Evolutionary conservation across 2,329 filamentous ascomycete species (phyloP), one percentile per base, ranked within the genome.

Genomic region (Aspergillus phoenicis): DNA sequence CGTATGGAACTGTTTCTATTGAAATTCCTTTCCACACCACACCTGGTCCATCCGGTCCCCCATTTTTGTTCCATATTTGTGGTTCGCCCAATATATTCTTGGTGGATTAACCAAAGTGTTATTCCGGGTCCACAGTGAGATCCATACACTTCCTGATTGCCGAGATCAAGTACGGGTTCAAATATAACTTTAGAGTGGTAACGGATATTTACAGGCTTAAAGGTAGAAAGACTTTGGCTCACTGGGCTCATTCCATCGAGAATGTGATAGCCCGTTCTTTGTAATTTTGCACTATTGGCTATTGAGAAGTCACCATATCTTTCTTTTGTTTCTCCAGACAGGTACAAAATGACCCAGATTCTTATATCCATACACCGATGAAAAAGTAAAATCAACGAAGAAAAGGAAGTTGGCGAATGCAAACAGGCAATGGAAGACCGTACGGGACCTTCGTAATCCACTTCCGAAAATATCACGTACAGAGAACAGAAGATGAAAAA

Each of bases 321-420:
- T 52, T 41, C 33, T 59, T 51, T 61, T 62, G 28, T 41, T 53
- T 62, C 57, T 33, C 45, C 26, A 51, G 6, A 20, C 13, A 52
- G 26, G 24, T 57, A 57, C 54, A 56, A 57, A 24, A 24, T 57
- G 41, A 58, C 59, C 60, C 59, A 58, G 47, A 49, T 11, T 45
- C 22, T 28, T 45, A 58, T 58, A 58, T 57, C 59, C 52, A 38
- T 60, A 61, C 62, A 61, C 56, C 43, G 36, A 55, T 57, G 53
- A 56, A 54, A 33, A 4, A 20, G n/a, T n/a, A 36, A 36, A 28
- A 28, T 45, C 38, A 38, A 57, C 49, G 63, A 56, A 51, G 30
- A 58, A 57, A 61, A 57, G 53, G 54, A 62, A 58, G 17, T 43
- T 56, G 24, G 33, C n/a, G 15, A 5, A 45, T 7, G 20, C 24